Base-by-base conservation (phyloP, 2,329 filamentous ascomycete species). In the Leptosphaerulina australis region DNA sequence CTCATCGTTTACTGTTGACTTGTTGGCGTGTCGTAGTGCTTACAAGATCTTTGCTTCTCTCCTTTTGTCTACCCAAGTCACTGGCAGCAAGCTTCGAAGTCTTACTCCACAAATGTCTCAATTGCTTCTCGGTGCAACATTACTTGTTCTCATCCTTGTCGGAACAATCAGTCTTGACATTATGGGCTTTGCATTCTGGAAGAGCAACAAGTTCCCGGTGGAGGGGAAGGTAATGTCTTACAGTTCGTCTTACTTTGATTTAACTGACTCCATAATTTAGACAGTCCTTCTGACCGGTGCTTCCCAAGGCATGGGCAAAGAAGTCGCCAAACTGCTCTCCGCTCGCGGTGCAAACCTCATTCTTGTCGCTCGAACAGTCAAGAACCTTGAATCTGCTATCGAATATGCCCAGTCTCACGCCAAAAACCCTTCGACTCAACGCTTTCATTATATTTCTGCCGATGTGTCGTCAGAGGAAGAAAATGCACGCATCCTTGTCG, bases 271-370 rank as follows among this genome's bases (percentile, higher is more conserved):
- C 4, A 14, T 9, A 20, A 3, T 2, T 18, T 62, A 96, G 91
- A 96, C 92, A 2, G 81, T 95, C 43, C 79, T 97, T 46, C 79
- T 99, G 43, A 99, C 94, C 0, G 94, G 94, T 36, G 91, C 87
- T 24, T 97, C 94, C 0, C 90, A 97, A 68, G 94, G 94, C 50
- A 90, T 97, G 88, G 94, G 94, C 52, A 85, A 86, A 61, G 84
- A 85, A 41, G 83, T 87, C 15, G 91, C 87, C 4, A 81, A 84
- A 41, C 81, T 91, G 59, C 83, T 99, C 34, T 83, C 93, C 2
- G 78, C 82, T 39, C 92, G 91, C 72, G 94, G 94, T 36, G 93
- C 94, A 52, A 90, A 91, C 72, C 72, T 99, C 46, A 84, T 96
- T 56, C 85, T 97, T 58, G 87, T 97, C 40, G 87, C 93, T 11